Evolutionary conservation across 2,329 filamentous ascomycete genomes (phyloP).

Genomic region (Calonectria ilicicola): DNA sequence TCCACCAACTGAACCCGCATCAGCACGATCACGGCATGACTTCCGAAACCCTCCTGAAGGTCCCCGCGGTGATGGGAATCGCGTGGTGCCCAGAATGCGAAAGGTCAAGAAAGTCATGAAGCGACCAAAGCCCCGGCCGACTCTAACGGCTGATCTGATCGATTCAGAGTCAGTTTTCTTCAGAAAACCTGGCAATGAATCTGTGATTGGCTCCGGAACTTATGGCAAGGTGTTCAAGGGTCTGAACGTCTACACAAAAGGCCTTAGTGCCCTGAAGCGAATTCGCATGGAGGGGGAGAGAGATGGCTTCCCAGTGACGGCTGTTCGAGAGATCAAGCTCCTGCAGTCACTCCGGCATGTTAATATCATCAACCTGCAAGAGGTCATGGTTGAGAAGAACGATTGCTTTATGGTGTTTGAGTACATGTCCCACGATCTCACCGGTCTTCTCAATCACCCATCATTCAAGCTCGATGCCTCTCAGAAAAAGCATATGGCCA

Average conservation of each 20-base stretch:
- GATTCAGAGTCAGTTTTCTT: conserved; percentile 92
- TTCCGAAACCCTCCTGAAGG: conserved; percentile 49
- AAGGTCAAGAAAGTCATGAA: conserved; percentile 76
- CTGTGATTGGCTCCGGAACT: conserved; percentile 93
- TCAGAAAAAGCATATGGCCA: conserved; percentile 93
- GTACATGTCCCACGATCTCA: conserved; percentile 95
- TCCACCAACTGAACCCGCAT: conserved; percentile 67
- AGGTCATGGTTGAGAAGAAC: conserved; percentile 98
- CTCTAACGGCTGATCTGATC: conserved; percentile 77
- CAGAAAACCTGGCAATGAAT: conserved; percentile 96
- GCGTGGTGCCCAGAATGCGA: conserved; percentile 64
- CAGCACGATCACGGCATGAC: conserved; percentile 56
- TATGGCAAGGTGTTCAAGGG: conserved; percentile 97
- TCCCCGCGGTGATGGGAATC: conserved; percentile 35
- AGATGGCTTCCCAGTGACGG: conserved; percentile 91
- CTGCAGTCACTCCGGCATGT: conserved; percentile 86
- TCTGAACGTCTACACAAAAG: conserved; percentile 90
- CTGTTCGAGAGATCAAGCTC: conserved; percentile 90
- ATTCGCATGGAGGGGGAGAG: conserved; percentile 95
- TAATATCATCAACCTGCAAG: conserved; percentile 85
- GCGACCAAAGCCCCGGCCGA: conserved; percentile 78
- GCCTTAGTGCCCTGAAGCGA: conserved; percentile 86
- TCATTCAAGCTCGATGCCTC: conserved; percentile 85
- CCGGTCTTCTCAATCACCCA: conserved; percentile 93
- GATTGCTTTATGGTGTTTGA: conserved; percentile 99